A percentile compares a stretch with the other conserved stretches of the same genome.
These are phyloP conservation scores for Aspergillus egyptiacus DNA, from an alignment of 495 filamentous ascomycete genomes.

Conservation along the genomic window DNA sequence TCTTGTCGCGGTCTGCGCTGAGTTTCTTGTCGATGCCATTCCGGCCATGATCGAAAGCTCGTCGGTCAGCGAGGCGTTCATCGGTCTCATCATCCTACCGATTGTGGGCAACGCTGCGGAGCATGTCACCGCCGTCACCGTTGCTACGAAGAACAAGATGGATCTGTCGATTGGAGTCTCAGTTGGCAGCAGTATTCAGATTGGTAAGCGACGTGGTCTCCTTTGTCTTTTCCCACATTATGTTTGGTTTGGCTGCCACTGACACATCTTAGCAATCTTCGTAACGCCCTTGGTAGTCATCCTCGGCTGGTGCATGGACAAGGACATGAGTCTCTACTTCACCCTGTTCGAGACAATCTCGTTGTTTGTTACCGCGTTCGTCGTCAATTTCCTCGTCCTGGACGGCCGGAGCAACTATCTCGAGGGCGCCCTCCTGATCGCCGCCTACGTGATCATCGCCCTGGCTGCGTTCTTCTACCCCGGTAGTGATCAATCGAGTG, in stretches of 20 bases:
- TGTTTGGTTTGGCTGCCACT: no score
- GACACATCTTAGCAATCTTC: conserved; percentile 63
- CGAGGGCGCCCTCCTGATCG: conserved; percentile 74
- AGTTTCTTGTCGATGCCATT: conserved; percentile 81
- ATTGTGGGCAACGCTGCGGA: conserved; percentile 92
- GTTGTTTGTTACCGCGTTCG: conserved; percentile 80
- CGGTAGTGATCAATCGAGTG: conserved; percentile 19
- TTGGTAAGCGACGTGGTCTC: conserved; percentile 24
- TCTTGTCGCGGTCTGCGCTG: conserved; percentile 79
- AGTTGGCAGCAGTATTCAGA: conserved; percentile 80
- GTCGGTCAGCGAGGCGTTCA: conserved; percentile 67
- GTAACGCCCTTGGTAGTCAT: conserved; percentile 84
- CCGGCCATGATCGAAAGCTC: conserved; percentile 61
- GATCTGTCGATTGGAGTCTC: conserved; percentile 88
- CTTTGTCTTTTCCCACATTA: neutral
- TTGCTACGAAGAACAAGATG: conserved; percentile 94
- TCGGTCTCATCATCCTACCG: conserved; percentile 82
- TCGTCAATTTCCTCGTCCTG: conserved; percentile 81
- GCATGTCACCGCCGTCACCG: conserved; percentile 83
- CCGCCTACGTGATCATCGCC: conserved; percentile 62
- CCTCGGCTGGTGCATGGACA: conserved; percentile 78
- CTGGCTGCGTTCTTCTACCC: conserved; percentile 40
- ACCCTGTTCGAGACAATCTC: conserved; percentile 86
- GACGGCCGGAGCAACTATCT: conserved; percentile 87
- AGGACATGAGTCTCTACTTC: conserved; percentile 84